Evolutionary conservation across 2,329 filamentous ascomycete genomes (phyloP).

Genomic region (Penicillium polonicum): DNA sequence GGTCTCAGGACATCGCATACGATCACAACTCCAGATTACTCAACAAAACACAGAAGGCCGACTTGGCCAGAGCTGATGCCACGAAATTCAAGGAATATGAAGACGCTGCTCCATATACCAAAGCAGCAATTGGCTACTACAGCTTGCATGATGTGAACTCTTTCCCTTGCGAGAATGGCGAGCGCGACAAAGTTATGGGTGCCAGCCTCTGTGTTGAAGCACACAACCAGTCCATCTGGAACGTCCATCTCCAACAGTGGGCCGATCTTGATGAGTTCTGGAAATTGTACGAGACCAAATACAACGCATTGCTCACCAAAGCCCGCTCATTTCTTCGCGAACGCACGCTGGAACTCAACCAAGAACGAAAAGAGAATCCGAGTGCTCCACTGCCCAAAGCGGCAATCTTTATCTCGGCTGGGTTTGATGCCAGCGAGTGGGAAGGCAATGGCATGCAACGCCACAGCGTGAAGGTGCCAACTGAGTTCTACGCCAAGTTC

Average conservation of each 20-base stretch:
- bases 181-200: constrained; percentile 87
- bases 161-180: constrained; percentile 92
- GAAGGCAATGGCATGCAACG: constrained; percentile 91
- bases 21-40: constrained; percentile 73
- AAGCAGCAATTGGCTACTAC: constrained; percentile 89
- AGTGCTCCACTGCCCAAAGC: constrained; percentile 67
- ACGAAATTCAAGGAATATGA: constrained; percentile 1
- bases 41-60: constrained; percentile 60
- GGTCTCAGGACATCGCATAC: constrained; percentile 87
- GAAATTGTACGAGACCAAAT: constrained; percentile 78
- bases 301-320: constrained; percentile 75
- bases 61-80: neutral
- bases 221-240: constrained; percentile 93
- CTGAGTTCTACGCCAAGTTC: constrained; percentile 90
- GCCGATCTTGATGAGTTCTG: constrained; percentile 72
- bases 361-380: constrained; percentile 52
- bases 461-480: constrained; percentile 93
- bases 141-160: constrained; percentile 98
- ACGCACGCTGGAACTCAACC: constrained; percentile 66
- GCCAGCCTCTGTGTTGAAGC: constrained; percentile 93
- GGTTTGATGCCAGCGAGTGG: constrained; percentile 96
- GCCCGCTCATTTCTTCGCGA: constrained; percentile 71
- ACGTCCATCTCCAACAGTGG: constrained; percentile 89
- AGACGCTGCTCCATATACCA: constrained; percentile 68
- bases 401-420: constrained; percentile 91